Conservation (phyloP, 2,329 filamentous ascomycete species). For the Cordyceps pruinosa region DNA sequence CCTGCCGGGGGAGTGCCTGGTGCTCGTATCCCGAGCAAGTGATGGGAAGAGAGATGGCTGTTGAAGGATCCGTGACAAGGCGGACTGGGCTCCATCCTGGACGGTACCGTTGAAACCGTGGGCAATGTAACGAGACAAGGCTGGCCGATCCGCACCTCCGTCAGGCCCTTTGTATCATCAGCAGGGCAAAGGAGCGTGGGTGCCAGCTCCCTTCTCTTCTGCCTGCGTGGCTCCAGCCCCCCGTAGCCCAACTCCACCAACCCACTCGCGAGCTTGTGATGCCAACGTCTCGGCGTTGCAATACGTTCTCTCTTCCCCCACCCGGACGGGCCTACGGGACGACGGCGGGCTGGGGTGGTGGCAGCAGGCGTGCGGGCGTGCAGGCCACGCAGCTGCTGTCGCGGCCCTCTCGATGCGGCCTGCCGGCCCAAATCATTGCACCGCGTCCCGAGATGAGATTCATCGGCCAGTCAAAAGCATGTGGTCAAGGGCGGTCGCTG, state of each 20-base stretch:
- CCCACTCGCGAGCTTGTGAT: conserved; percentile 10
- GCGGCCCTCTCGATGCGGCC: neutral
- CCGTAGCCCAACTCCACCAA: neutral
- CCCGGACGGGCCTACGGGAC: neutral
- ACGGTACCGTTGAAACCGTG: neutral
- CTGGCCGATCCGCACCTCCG: conserved; percentile 5
- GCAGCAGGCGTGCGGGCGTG: too few species aligned
- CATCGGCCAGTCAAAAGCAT: neutral
- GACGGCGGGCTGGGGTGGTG: neutral
- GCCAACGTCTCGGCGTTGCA: conserved; percentile 1
- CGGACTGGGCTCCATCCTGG: neutral
- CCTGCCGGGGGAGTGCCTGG: neutral
- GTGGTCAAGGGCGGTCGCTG: neutral
- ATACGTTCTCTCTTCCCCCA: neutral
- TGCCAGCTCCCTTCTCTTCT: neutral
- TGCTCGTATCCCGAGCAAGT: neutral
- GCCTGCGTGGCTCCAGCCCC: conserved; percentile 3
- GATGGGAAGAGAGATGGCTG: neutral
- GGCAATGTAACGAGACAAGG: conserved; percentile 11
- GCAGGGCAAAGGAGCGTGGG: neutral
- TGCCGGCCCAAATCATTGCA: neutral
- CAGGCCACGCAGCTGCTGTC: neutral
- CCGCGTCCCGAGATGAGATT: neutral
- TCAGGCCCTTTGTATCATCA: neutral
- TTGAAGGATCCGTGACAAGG: neutral